Evolutionary conservation across 1,284 basidiomycete species (phyloP).

Genomic region (Sphaerobolus stellatus): DNA sequence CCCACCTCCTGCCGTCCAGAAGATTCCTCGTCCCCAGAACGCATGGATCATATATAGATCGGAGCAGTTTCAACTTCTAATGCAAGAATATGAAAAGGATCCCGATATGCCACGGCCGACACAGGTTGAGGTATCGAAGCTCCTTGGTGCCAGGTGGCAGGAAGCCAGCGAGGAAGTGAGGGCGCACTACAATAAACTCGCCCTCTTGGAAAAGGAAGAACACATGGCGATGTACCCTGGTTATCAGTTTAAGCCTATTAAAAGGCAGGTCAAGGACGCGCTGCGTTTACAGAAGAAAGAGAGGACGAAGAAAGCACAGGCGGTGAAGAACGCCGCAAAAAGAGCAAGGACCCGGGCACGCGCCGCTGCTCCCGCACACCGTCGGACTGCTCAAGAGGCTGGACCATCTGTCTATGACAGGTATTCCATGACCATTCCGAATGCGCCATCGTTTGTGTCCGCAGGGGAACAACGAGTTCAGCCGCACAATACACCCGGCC

Average conservation of each 20-base stretch:
- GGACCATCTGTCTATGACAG: too few species aligned
- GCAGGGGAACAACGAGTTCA: too few species aligned
- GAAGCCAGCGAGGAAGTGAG: conserved; percentile 52
- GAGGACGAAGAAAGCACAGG: too few species aligned
- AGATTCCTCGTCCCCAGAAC: conserved; percentile 77
- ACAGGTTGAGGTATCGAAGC: conserved; percentile 72
- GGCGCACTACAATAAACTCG: conserved; percentile 65
- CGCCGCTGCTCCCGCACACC: too few species aligned
- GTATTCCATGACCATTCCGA: too few species aligned
- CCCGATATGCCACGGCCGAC: conserved; percentile 46
- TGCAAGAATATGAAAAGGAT: conserved; percentile 34
- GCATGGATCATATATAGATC: conserved; percentile 92
- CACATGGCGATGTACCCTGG: conserved; percentile 65
- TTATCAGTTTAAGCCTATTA: conserved; percentile 73
- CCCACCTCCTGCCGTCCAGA: neutral
- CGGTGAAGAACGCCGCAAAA: too few species aligned
- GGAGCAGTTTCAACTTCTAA: conserved; percentile 59
- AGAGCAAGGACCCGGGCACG: too few species aligned
- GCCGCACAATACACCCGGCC: too few species aligned
- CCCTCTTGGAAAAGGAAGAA: conserved; percentile 65
- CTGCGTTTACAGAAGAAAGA: too few species aligned
- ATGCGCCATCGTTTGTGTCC: too few species aligned
- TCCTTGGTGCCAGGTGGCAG: conserved; percentile 72
- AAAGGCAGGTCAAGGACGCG: conserved; percentile 62
- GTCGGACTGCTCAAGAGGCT: too few species aligned